Evolutionary conservation across 805 yeast species (phyloP).

Genomic region (Yarrowia sp.): DNA sequence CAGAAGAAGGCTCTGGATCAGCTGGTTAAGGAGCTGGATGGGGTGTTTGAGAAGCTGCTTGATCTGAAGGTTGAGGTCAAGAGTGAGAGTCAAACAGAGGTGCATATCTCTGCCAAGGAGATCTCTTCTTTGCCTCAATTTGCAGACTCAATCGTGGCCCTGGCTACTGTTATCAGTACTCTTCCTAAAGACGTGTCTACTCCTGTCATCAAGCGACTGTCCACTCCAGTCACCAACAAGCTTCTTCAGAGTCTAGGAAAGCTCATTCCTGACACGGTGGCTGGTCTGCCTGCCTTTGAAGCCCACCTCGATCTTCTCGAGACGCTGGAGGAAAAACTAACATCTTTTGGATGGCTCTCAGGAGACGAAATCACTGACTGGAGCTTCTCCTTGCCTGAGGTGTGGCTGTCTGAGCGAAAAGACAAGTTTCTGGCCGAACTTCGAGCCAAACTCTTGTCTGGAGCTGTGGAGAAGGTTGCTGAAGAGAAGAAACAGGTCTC

Average conservation of each 20-base stretch:
- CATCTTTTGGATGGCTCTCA: constrained; percentile 40
- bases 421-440: constrained; percentile 41
- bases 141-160: not conserved
- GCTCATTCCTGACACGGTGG: constrained; percentile 42
- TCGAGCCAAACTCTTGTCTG: constrained; percentile 31
- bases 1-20: constrained; percentile 8
- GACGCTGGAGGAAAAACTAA: constrained; percentile 41
- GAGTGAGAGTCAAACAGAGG: not conserved
- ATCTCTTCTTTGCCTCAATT: not conserved
- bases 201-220: constrained; percentile 14
- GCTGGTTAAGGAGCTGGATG: constrained; percentile 19
- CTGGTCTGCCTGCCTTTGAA: constrained; percentile 40
- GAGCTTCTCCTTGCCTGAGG: constrained; percentile 42
- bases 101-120: not conserved
- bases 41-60: not conserved
- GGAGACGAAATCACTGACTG: constrained; percentile 42
- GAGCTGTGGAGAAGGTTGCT: constrained; percentile 14
- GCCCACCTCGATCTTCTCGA: constrained; percentile 39
- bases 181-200: constrained; percentile 11
- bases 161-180: not conserved
- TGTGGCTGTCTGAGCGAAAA: constrained; percentile 43
- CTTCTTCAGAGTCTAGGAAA: constrained; percentile 11
- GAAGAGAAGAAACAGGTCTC: not conserved
- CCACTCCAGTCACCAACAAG: constrained; percentile 29
- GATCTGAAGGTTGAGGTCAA: constrained; percentile 1